Conservation (phyloP, 148 eudicot genomes). For the Camellia granthamiana region DNA sequence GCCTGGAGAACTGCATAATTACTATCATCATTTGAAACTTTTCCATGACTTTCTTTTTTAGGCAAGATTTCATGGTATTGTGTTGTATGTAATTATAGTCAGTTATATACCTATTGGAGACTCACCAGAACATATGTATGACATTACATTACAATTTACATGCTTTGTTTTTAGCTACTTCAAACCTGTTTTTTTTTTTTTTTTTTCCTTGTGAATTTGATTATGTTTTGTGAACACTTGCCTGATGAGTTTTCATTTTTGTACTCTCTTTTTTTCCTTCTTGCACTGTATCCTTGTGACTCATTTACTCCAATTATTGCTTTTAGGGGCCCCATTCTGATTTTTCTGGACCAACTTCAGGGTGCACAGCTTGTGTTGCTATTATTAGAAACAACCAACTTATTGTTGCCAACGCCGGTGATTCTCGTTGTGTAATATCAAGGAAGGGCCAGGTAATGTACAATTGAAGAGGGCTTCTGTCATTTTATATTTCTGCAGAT, state of each 20-base stretch:
- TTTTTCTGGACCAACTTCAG: slow-evolving; percentile 96
- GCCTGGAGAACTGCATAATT: no score
- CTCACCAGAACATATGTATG: no score
- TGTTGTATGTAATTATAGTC: no score
- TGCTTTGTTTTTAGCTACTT: no score
- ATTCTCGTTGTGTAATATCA: slow-evolving; percentile 91
- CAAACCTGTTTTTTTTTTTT: no score
- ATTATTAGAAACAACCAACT: slow-evolving; percentile 65
- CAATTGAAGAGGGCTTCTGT: not conserved
- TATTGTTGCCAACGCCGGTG: slow-evolving; percentile 94
- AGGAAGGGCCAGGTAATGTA: slow-evolving; percentile 82
- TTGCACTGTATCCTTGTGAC: not conserved
- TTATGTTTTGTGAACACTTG: no score
- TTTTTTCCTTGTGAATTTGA: no score
- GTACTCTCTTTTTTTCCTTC: not conserved
- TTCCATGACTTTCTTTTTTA: no score
- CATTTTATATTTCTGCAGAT: not conserved
- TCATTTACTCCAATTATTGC: not conserved
- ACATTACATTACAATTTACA: no score
- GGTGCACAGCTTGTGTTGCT: slow-evolving; percentile 91
- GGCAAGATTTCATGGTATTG: no score
- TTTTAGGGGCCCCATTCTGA: slow-evolving; percentile 93
- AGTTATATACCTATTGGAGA: no score
- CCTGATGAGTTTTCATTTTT: not conserved
- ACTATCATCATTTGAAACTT: no score